Evolutionary conservation across 352 stramenopile species (phyloP).

Genomic region (Pythium rishiriense): DNA sequence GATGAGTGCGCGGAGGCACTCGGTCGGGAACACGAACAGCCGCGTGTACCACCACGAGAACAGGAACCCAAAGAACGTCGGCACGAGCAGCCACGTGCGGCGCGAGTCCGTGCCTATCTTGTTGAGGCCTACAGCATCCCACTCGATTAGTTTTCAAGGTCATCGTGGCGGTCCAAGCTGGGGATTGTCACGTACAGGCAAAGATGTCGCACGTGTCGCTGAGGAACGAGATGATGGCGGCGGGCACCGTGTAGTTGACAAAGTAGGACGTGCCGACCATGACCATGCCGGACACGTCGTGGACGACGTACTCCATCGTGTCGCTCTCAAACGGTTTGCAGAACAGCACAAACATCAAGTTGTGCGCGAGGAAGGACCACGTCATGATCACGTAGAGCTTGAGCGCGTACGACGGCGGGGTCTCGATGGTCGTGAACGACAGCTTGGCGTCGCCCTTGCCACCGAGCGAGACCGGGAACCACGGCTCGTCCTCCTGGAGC

Average conservation of each 20-base stretch:
- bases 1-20: slow-evolving; percentile 29
- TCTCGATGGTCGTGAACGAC: not conserved
- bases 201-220: slow-evolving; percentile 2
- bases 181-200: not conserved
- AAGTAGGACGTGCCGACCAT: slow-evolving; percentile 45
- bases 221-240: slow-evolving; percentile 29
- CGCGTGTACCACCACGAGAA: slow-evolving; percentile 33
- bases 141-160: too few species aligned
- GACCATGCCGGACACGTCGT: slow-evolving; percentile 42
- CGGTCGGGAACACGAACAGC: slow-evolving; percentile 29
- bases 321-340: slow-evolving; percentile 44
- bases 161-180: too few species aligned
- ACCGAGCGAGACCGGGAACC: slow-evolving; percentile 39
- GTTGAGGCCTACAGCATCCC: not conserved
- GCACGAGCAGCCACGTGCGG: slow-evolving; percentile 10
- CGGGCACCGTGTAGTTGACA: slow-evolving; percentile 38
- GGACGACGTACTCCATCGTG: slow-evolving; percentile 44
- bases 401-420: slow-evolving; percentile 14
- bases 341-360: slow-evolving; percentile 41
- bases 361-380: slow-evolving; percentile 45
- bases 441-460: slow-evolving; percentile 22
- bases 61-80: slow-evolving; percentile 23
- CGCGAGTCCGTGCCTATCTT: slow-evolving; percentile 1
- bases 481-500: slow-evolving; percentile 14
- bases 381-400: slow-evolving; percentile 45